These are phyloP conservation scores for Boletus bicolor DNA, from an alignment of 768 basidiomycete genomes.

Conservation along the genomic window DNA sequence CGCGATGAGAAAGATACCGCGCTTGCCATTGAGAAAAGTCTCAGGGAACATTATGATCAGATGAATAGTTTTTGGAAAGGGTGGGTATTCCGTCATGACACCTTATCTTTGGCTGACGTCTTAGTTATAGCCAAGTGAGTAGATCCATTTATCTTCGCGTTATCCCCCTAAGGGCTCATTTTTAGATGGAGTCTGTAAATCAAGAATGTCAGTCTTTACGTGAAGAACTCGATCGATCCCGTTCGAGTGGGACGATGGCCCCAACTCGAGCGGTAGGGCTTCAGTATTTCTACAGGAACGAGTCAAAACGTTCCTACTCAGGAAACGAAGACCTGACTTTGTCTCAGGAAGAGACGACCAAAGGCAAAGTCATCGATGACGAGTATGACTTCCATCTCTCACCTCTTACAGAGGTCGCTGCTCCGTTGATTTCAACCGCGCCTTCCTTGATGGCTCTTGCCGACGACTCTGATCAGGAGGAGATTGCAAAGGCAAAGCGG, in stretches of 20 bases:
- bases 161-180: slow-evolving; percentile 5
- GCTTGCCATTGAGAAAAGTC: slow-evolving; percentile 47
- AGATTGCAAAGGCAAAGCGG: slow-evolving; percentile 20
- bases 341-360: slow-evolving; percentile 15
- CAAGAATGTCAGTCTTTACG: slow-evolving; percentile 28
- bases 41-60: slow-evolving; percentile 50
- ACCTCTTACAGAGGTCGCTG: slow-evolving; percentile 27
- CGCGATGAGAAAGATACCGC: slow-evolving; percentile 52
- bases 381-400: slow-evolving; percentile 31
- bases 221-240: slow-evolving; percentile 26
- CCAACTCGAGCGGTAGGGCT: slow-evolving; percentile 19
- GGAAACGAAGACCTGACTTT: slow-evolving; percentile 11
- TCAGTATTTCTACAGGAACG: slow-evolving; percentile 24
- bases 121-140: slow-evolving; percentile 36
- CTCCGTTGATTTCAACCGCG: slow-evolving; percentile 26
- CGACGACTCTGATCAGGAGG: slow-evolving; percentile 31
- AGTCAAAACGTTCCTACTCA: slow-evolving; percentile 20
- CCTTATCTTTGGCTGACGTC: slow-evolving; percentile 19
- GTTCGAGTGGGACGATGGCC: slow-evolving; percentile 11
- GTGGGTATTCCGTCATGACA: slow-evolving; percentile 24
- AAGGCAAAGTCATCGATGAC: slow-evolving; percentile 26
- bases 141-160: slow-evolving; percentile 1
- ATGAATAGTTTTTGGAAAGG: slow-evolving; percentile 42
- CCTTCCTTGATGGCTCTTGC: slow-evolving; percentile 30
- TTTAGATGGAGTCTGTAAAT: slow-evolving; percentile 22